Base-by-base conservation (phyloP, 78 protist genomes). In the Dictyostelium firmibasis region DNA sequence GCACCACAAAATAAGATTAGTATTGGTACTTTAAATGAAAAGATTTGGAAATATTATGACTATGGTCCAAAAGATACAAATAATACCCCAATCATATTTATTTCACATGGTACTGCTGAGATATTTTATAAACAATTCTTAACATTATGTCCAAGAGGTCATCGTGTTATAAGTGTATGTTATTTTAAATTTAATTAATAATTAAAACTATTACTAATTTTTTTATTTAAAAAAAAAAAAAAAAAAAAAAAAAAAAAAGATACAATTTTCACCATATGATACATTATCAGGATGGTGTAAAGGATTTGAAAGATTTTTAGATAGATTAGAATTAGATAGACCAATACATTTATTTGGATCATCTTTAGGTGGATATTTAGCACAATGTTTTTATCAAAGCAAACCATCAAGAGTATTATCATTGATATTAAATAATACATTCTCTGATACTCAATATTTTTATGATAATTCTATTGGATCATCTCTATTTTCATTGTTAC, bases 301-400 rank as follows among this genome's bases (percentile, higher is more conserved):
- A 44, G 97, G 96, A n/a, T 97, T 97, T 47, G 92, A 88, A 35
- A 25, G 83, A 41, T 91, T 97, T 18, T 50, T 97, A 20, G 96
- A 93, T 67, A 41, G 75, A 29, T 25, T 92, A 50, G 86, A 33
- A 43, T 13, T 96, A 4, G 88, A 62, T 29, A 67, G 93, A 79
- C 62, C 62, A 50, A 86, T 85, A 29, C 98, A 97, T 84, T 36
- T 97, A 31, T 89, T 96, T 10, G 98, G 98, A 29, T 31, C 92
- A 0, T 91, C 95, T 8, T 76, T 97, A 9, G 97, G 97, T 50
- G 98, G 97, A 4, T 97, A 91, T 67, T 76, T 97, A 75, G 96
- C 97, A 9, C 97, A 96, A 87, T 77, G 81, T 25, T 91, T 47
- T 62, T 92, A 88, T 62, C 86, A 89, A 23, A 33, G n/a, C 18